Base-by-base conservation (phyloP, 768 basidiomycete genomes). In the Tremella fuciformis region DNA sequence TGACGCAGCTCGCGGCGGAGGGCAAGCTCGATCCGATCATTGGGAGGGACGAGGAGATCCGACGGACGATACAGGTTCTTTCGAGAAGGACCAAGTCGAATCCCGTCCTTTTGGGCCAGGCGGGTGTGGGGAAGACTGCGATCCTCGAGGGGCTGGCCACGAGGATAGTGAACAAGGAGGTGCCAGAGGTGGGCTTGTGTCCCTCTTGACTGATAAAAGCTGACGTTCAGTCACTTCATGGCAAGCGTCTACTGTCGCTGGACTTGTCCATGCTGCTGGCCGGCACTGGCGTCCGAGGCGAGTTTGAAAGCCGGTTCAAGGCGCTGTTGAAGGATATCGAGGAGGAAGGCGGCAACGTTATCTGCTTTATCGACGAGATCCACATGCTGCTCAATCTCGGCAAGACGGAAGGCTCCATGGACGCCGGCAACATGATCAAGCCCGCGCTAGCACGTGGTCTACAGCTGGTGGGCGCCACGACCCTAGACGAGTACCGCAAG, bases 271-370 rank as follows among this genome's bases (percentile, higher is more conserved):
- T 86, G 1, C 84, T 94, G 21, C 83, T 93, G 79, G 91, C 89
- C 7, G 91, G 91, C 1, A 89, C 91, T 1, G 90, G 91, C 0
- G 88, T 94, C 53, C 85, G 91, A 41, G 91, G 91, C 1, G 88
- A 91, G 65, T 93, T 93, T 53, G 91, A 96, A 66, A 89, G 90
- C 75, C 91, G 91, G 66, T 92, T 93, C 82, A 92, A 93, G 74
- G 87, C 85, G 0, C 80, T 96, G 1, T 79, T 94, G n/a, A 83
- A 83, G 24, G 91, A 96, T 69, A 93, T 96, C 57, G 90, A 92
- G 72, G 74, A 67, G 47, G 88, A 90, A 80, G 67, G 70, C 42
- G 86, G 88, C 18, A 84, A 87, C 44, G 85, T 91, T 8, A 93
- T 93, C 38, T 91, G 88, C 70, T 94, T 94, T 78, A 92, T 94